phyloP scores from a whole-genome alignment of 768 basidiomycete genomes.

The Boletus subcaerulescens region DNA sequence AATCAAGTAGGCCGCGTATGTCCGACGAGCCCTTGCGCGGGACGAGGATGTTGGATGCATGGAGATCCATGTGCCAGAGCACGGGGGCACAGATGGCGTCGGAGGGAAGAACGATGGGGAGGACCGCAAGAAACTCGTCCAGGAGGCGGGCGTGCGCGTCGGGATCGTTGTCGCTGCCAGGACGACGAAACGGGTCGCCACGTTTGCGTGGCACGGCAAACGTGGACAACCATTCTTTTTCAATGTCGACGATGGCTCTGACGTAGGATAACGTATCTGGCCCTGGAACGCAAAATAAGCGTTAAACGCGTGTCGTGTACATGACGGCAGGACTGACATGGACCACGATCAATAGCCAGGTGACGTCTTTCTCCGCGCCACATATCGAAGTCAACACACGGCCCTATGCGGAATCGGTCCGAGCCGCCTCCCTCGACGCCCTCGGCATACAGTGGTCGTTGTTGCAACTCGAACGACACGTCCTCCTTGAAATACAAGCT shows the following conservation, averaged over 20 bases:
- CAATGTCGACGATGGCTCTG: neutral
- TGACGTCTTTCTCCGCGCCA: constrained; percentile 27
- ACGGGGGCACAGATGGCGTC: constrained; percentile 7
- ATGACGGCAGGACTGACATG: constrained; percentile 27
- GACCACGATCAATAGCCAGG: constrained; percentile 30
- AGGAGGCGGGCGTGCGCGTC: constrained; percentile 8
- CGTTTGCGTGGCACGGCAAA: neutral
- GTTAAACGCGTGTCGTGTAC: neutral
- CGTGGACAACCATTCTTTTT: neutral
- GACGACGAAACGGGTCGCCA: neutral
- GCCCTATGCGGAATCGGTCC: constrained; percentile 14
- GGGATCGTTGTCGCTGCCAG: neutral
- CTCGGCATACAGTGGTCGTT: constrained; percentile 14
- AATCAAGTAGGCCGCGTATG: constrained; percentile 14
- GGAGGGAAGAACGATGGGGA: neutral
- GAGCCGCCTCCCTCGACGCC: constrained; percentile 32
- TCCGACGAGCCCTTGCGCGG: neutral
- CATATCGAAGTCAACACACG: constrained; percentile 17
- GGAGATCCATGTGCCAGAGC: constrained; percentile 16
- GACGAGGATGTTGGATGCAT: constrained; percentile 13
- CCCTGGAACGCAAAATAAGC: neutral
- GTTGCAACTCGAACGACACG: constrained; percentile 6
- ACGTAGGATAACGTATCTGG: neutral
- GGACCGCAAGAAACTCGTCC: constrained; percentile 8
- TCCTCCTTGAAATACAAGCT: constrained; percentile 37